Evolutionary conservation across 108 stramenopile species (phyloP).

Genomic region (Schizochytrium sp.): DNA sequence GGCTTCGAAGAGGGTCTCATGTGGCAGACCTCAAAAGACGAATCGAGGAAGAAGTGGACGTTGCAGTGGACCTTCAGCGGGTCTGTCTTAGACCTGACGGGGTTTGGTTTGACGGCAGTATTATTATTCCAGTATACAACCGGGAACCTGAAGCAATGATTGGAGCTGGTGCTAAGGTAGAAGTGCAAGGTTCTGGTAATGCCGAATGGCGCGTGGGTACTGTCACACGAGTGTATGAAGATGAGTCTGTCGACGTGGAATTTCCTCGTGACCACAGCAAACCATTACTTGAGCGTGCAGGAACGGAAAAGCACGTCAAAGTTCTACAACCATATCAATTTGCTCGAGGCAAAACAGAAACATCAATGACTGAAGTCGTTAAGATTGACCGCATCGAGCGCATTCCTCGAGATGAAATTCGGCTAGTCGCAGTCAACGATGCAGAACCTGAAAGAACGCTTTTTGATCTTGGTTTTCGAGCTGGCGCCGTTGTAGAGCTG

Average conservation of each 20-base stretch:
- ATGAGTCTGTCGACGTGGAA: constrained; percentile 9
- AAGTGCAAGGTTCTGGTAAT: background rate
- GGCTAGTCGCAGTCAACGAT: background rate
- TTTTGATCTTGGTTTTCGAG: constrained; percentile 1
- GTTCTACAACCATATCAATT: background rate
- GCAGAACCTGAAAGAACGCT: background rate
- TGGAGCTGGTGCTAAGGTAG: constrained; percentile 31
- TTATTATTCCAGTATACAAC: constrained; percentile 39
- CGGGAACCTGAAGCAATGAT: constrained; percentile 11
- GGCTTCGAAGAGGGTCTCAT: background rate
- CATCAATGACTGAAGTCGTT: constrained; percentile 4
- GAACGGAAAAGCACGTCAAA: constrained; percentile 1
- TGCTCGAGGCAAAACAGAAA: constrained; percentile 23
- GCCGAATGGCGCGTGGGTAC: background rate
- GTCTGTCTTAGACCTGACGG: constrained; percentile 33
- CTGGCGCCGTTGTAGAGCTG: constrained; percentile 31
- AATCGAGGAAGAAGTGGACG: background rate
- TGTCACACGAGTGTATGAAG: background rate
- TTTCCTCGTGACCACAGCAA: background rate
- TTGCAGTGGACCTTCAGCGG: background rate
- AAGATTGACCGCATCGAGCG: background rate
- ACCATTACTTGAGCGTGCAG: background rate
- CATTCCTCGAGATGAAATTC: background rate
- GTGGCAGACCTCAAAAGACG: constrained; percentile 9
- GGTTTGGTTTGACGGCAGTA: constrained; percentile 27